Conservation (phyloP, 208 protist species). For the Herpetomonas samuelpessoai region DNA sequence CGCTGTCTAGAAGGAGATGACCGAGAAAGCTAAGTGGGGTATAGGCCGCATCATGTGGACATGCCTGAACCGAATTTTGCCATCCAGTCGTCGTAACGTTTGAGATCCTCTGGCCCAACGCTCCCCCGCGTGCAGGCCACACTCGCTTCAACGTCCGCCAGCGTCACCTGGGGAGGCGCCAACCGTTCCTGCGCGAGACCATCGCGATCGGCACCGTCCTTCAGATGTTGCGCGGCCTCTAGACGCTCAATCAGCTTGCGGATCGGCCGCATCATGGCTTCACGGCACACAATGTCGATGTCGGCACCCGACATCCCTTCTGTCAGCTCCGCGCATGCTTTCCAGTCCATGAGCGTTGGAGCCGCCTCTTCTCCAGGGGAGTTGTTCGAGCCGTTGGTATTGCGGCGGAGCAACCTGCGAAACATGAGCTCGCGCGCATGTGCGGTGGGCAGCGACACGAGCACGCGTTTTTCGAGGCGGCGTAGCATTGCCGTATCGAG, state of each 20-base stretch:
- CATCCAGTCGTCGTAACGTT: constrained; percentile 68
- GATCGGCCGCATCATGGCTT: constrained; percentile 91
- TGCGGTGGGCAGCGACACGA: constrained; percentile 83
- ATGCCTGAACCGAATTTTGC: constrained; percentile 75
- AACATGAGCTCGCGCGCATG: constrained; percentile 72
- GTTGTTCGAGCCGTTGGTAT: not conserved
- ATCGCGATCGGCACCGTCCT: constrained; percentile 6
- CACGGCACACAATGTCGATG: constrained; percentile 88
- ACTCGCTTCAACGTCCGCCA: constrained; percentile 80
- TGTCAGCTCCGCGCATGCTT: constrained; percentile 50
- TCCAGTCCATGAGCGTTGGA: constrained; percentile 48
- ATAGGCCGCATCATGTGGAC: constrained; percentile 32
- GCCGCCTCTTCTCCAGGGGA: not conserved
- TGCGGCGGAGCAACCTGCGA: constrained; percentile 38
- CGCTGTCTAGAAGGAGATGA: not conserved
- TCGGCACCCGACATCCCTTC: constrained; percentile 91
- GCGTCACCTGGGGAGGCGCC: constrained; percentile 43
- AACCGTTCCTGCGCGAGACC: constrained; percentile 26
- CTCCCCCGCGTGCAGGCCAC: constrained; percentile 79
- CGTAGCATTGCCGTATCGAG: constrained; percentile 93
- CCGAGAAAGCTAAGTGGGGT: constrained; percentile 2
- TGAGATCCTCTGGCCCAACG: constrained; percentile 57
- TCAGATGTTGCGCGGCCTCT: constrained; percentile 28
- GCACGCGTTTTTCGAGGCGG: constrained; percentile 89
- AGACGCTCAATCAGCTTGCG: constrained; percentile 85